Base-by-base conservation (phyloP, 2,329 filamentous ascomycete species). In the Ceratocystis harringtonii region DNA sequence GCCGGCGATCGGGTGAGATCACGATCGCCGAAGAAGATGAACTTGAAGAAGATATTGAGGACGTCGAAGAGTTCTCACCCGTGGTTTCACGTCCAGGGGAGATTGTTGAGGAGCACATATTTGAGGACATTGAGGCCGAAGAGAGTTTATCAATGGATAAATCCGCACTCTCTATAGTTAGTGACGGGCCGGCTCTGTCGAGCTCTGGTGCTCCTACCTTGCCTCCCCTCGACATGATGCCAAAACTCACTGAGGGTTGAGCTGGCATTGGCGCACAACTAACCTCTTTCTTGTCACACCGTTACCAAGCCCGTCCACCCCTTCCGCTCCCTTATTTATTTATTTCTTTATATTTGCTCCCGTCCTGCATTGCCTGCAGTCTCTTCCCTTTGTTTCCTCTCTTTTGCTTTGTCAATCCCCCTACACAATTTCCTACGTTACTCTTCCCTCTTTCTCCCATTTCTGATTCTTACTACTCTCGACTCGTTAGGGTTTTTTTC, bases 1-100 rank as follows among this genome's bases (percentile, higher is more conserved):
- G 87, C 0, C 78, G 88, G 32, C 77, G 85, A 28, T 91, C 87
- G 65, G 86, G 84, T 7, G 89, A 92, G 74, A 85, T 89, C 64
- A 85, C 85, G n/a, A 87, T 88, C 43, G 80, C 85, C 68, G 84
- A 87, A 69, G 84, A 83, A 69, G 83, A 85, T 43, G 84, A 86
- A 68, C 73, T 75, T 30, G 76, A 76, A 15, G 76, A 80, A 68
- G 77, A 79, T 61, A 77, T 80, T 50, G 76, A 78, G 65, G 78
- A 78, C 68, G 76, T 77, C 28, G 74, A 75, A 12, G 74, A 65
- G 62, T 67, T 68, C 36, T 64, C 57, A 7, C 68, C 65, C 2
- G 64, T 65, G 12, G 62, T 65, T 12, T 61, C 61, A 12, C 48
- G 66, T 2, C 64, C 64, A 0, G 64, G 66, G 19, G 62, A 66